Base-by-base conservation (phyloP, 371 early-diverging fungal species). In the Zychaea mexicana region DNA sequence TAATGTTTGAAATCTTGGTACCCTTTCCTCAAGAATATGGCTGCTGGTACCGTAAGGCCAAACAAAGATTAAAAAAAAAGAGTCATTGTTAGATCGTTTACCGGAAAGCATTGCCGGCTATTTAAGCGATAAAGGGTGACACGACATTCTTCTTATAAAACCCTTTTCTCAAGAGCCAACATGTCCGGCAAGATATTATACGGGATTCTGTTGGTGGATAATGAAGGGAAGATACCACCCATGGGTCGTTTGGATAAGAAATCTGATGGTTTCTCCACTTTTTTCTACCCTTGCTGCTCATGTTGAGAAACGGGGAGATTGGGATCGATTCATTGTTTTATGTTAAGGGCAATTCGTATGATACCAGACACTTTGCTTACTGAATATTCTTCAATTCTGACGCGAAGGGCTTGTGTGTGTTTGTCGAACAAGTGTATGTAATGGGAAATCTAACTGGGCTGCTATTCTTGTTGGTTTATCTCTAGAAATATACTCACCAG, bases 1-100 rank as follows among this genome's bases (percentile, higher is more conserved):
- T 15, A 42, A 60, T 74, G 81, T 78, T 77, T 70, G 82, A 71
- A 81, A 78, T 78, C 79, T 81, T 78, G 77, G 72, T 73, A 63
- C 45, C 60, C 67, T 67, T 77, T 73, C 42, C 26, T n/a, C 61
- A 64, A 60, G 67, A 63, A 46, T 53, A 63, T 64, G 70, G 70
- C 38, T 67, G 58, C 39, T 45, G 32, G 59, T 59, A 72, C 60
- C 73, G 82, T 82, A 82, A 82, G 82, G 82, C 82, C 82, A 70
- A 67, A 73, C 82, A 77, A 45, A 82, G 67, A 81, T 68, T 31
- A n/a, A 67, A 71, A 66, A 26, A 56, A 27, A 62, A 32, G 32
- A 46, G 76, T 62, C 67, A 74, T 71, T 77, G 71, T 73, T 75
- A 77, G 76, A 75, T 70, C 70, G 68, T 68, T 60, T 64, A 57